Percentiles rank a stretch among this genome's conserved stretches.
Evolutionary conservation across 2,329 filamentous ascomycete species (phyloP).

Genomic region (Tolypocladium sp.): DNA sequence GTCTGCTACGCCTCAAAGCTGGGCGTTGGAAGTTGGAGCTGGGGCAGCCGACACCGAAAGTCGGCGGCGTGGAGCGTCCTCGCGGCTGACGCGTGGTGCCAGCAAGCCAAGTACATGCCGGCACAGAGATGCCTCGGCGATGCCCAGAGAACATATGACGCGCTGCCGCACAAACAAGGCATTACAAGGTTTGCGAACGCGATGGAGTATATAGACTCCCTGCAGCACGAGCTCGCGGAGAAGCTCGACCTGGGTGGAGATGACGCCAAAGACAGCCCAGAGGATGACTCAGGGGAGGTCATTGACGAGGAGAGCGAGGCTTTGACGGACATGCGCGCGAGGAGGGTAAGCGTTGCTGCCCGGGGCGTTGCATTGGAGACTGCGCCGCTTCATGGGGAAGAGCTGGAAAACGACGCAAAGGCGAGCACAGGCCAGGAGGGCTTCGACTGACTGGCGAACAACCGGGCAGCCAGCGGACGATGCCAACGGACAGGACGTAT

Average conservation of each 20-base stretch:
- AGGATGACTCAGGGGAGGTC: constrained; percentile 33
- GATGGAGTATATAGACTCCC: constrained; percentile 39
- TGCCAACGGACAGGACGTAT: background rate
- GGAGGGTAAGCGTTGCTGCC: constrained; percentile 46
- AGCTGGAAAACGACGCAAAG: constrained; percentile 11
- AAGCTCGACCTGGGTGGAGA: constrained; percentile 30
- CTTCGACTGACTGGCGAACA: constrained; percentile 28
- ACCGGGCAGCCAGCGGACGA: background rate
- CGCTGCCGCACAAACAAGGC: constrained; percentile 39
- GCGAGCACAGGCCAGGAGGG: constrained; percentile 23
- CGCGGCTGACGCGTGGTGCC: constrained; percentile 75
- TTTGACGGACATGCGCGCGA: constrained; percentile 38
- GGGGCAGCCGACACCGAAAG: constrained; percentile 70
- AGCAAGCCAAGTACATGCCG: constrained; percentile 65
- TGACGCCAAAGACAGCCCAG: constrained; percentile 24
- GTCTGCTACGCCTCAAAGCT: constrained; percentile 72
- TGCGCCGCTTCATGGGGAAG: constrained; percentile 31
- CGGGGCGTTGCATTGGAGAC: constrained; percentile 38
- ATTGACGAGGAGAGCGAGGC: constrained; percentile 48
- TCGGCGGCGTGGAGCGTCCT: constrained; percentile 83
- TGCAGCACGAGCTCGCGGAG: constrained; percentile 41
- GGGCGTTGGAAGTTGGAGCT: constrained; percentile 54
- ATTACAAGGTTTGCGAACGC: constrained; percentile 42
- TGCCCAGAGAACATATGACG: constrained; percentile 47
- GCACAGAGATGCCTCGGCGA: constrained; percentile 70